These are phyloP conservation scores for Byssochlamys sp. DNA, from an alignment of 2,329 filamentous ascomycete species.

Conservation along the genomic window DNA sequence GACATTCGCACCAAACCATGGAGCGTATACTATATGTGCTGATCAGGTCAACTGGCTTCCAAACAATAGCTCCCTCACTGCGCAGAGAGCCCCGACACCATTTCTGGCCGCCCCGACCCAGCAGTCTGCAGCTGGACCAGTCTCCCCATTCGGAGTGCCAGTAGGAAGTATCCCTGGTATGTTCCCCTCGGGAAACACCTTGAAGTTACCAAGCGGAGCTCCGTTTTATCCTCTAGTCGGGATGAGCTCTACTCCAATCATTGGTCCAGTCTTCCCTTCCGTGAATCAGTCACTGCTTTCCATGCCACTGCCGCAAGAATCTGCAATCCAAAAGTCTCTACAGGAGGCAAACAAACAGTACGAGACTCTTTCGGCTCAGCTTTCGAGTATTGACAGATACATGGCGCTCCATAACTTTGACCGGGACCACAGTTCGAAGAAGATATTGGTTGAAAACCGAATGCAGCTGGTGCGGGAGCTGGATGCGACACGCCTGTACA, in stretches of 20 bases:
- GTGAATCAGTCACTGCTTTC: conserved; percentile 6
- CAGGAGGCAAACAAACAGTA: conserved; percentile 21
- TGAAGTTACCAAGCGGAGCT: background rate
- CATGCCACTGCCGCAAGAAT: conserved; percentile 6
- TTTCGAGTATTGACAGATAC: conserved; percentile 29
- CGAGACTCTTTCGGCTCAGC: conserved; percentile 21
- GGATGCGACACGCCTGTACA: conserved; percentile 26
- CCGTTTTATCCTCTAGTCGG: conserved; percentile 6
- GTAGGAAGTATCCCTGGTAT: background rate
- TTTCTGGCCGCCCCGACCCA: conserved; percentile 7
- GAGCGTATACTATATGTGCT: conserved; percentile 4
- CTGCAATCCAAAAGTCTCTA: conserved; percentile 14
- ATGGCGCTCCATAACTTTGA: conserved; percentile 31
- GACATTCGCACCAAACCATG: conserved; percentile 6
- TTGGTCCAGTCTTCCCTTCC: conserved; percentile 2
- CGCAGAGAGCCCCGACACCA: conserved; percentile 5
- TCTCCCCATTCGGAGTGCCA: conserved; percentile 1
- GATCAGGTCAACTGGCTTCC: conserved; percentile 11
- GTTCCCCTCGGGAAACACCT: background rate
- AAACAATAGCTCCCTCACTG: conserved; percentile 8
- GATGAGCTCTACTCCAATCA: conserved; percentile 4
- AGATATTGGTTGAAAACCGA: conserved; percentile 26
- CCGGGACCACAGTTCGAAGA: conserved; percentile 24
- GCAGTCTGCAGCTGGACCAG: background rate
- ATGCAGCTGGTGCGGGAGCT: conserved; percentile 28